A percentile compares a stretch with the other conserved stretches of the same genome.
Conservation (phyloP, 306 rosid species). For the Quercus dentata region DNA sequence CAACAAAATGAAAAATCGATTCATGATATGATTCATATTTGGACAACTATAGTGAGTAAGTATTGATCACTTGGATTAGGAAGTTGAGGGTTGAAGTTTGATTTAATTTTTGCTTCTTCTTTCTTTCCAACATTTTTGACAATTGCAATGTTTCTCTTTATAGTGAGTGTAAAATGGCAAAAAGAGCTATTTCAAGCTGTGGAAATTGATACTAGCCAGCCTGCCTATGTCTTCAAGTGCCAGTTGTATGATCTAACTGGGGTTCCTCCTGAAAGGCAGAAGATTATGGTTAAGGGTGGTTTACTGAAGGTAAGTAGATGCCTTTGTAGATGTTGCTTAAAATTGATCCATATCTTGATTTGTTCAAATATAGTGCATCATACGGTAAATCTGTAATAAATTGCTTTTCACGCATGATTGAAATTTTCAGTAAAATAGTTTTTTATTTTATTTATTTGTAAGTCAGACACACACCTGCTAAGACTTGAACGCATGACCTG, state of each 20-base stretch:
- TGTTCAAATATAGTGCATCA: not conserved
- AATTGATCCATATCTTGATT: not conserved
- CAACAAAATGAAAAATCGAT: too few relatives aligned
- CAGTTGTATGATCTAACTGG: slow-evolving; percentile 91
- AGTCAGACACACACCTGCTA: not conserved
- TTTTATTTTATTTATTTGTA: not conserved
- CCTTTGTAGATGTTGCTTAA: not conserved
- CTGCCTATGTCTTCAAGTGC: slow-evolving; percentile 90
- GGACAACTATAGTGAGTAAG: not conserved
- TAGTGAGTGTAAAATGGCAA: slow-evolving; percentile 95
- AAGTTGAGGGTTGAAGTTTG: not conserved
- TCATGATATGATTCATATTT: too few relatives aligned
- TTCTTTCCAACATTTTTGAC: not conserved
- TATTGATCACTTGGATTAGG: not conserved
- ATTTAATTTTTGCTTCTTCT: not conserved
- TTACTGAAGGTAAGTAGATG: slow-evolving; percentile 66
- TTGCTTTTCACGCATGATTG: not conserved
- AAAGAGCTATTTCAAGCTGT: slow-evolving; percentile 75
- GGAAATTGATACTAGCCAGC: slow-evolving; percentile 83
- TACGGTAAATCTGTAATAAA: not conserved
- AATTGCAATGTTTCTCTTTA: slow-evolving; percentile 9
- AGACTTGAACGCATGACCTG: not conserved
- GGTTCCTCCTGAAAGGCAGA: slow-evolving; percentile 97
- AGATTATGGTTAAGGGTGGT: slow-evolving; percentile 99
- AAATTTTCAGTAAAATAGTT: not conserved